Base-by-base conservation (phyloP, 139 green algal genomes). In the Picochlorum sp. region DNA sequence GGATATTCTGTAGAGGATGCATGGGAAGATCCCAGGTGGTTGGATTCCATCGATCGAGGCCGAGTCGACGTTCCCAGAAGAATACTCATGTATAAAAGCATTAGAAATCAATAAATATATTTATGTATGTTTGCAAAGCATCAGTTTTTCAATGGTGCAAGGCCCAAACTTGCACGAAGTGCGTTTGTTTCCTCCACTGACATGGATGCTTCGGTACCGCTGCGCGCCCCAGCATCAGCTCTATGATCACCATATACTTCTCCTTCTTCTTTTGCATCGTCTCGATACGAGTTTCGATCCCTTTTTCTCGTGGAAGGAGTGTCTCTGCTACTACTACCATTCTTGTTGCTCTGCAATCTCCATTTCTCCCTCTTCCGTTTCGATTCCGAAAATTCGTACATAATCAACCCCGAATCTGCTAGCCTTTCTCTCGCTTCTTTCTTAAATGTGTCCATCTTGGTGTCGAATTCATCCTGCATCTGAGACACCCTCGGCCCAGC, bases 391-490 rank as follows among this genome's bases (percentile, higher is more conserved):
- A 68, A 45, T 51, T 78, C 65, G 34, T 61, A 49, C 56, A 28
- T 30, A 10, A 28, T 14, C 8, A 54, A 57, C 9, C 24, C 57
- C 18, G 69, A 63, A 24, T 61, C 60, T 50, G 67, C 63, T 4
- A 6, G 34, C 20, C 2, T 18, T n/a, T 61, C 15, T 56, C 8
- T 18, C 24, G 51, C 38, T 10, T 64, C 20, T 41, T 41, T 41
- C 9, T 10, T 41, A 41, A 41, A 41, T 13, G 13, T 11, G 11
- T 72, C 77, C n/a, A 72, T 71, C 55, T 87, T 79, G 21, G 34
- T 8, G 2, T 95, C 81, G 61, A 94, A 90, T 58, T 93, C 85
- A 24, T 87, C 85, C 10, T 91, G 83, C 68, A 96, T 65, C 44
- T 83, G 77, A 23, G 75, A 88, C 2, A 86, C 64, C 34, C 88